phyloP scores from a whole-genome alignment of 805 yeast genomes.

The Yamadazyma endophytica region DNA sequence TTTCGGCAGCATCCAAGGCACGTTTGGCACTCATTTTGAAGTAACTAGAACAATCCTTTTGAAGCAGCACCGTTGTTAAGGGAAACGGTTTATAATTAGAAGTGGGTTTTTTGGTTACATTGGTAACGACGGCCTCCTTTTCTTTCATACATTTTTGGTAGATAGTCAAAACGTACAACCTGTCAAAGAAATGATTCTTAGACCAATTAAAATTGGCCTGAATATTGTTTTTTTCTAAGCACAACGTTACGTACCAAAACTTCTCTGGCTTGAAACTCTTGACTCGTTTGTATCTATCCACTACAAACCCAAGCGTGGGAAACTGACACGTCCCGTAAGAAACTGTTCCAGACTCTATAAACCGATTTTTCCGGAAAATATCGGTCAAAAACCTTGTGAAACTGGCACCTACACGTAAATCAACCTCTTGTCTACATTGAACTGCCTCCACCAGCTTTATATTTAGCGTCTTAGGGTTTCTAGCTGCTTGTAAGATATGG shows the following conservation, averaged over 20 bases:
- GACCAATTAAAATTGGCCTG: conserved; percentile 58
- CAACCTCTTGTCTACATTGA: conserved; percentile 78
- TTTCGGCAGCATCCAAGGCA: conserved; percentile 75
- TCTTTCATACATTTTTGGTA: conserved; percentile 63
- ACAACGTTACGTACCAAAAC: conserved; percentile 71
- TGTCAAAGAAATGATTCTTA: conserved; percentile 68
- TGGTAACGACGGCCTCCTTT: conserved; percentile 47
- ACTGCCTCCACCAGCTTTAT: conserved; percentile 78
- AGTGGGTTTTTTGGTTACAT: conserved; percentile 58
- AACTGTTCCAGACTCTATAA: conserved; percentile 32
- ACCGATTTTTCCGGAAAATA: conserved; percentile 32
- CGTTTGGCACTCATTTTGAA: conserved; percentile 78
- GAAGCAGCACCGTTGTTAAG: conserved; percentile 88
- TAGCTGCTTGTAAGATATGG: conserved; percentile 76
- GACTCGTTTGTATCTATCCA: conserved; percentile 80
- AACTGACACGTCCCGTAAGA: conserved; percentile 95
- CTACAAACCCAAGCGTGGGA: conserved; percentile 95
- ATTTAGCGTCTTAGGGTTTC: conserved; percentile 60
- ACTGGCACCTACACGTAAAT: conserved; percentile 82
- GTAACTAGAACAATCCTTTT: conserved; percentile 73
- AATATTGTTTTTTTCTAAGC: conserved; percentile 37
- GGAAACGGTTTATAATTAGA: conserved; percentile 83
- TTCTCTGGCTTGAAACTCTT: conserved; percentile 68
- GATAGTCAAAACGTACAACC: conserved; percentile 55
- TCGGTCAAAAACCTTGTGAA: conserved; percentile 79